phyloP scores from a whole-genome alignment of 805 yeast genomes.

The Yamadazyma philogaea region DNA sequence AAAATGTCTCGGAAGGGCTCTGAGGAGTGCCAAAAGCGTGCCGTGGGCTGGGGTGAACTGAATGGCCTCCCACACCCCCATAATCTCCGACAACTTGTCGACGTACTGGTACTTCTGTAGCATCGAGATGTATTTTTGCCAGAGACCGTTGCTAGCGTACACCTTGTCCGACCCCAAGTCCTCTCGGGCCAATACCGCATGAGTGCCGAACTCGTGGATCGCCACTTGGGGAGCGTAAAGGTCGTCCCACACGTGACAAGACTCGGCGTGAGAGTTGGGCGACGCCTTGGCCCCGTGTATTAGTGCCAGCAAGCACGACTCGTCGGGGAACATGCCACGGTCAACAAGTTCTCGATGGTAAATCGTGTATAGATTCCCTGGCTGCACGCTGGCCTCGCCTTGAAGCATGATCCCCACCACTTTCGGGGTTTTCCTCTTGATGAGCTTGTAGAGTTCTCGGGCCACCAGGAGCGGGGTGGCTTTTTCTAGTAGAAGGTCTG shows the following conservation, averaged over 20 bases:
- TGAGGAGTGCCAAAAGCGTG: constrained; percentile 40
- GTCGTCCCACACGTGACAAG: constrained; percentile 45
- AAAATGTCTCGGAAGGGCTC: constrained; percentile 34
- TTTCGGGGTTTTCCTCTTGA: constrained; percentile 23
- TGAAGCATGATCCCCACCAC: constrained; percentile 34
- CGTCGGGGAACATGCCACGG: constrained; percentile 22
- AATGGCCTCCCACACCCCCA: constrained; percentile 54
- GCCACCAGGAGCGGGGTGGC: background rate
- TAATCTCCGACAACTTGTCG: constrained; percentile 47
- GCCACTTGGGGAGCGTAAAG: constrained; percentile 59
- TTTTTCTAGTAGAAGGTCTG: background rate
- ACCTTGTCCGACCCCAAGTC: constrained; percentile 16
- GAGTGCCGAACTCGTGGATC: constrained; percentile 52
- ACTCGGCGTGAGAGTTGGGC: constrained; percentile 9
- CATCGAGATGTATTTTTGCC: constrained; percentile 53
- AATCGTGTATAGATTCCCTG: constrained; percentile 25
- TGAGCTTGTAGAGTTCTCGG: constrained; percentile 22
- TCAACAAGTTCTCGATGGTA: constrained; percentile 26
- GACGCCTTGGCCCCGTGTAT: constrained; percentile 44
- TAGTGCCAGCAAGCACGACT: constrained; percentile 38
- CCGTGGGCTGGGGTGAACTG: constrained; percentile 39
- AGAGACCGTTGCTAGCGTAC: constrained; percentile 45
- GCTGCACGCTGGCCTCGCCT: constrained; percentile 33
- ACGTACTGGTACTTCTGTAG: constrained; percentile 46
- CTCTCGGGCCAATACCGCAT: constrained; percentile 23